A percentile compares a stretch with the other conserved stretches of the same genome.
phyloP scores from a whole-genome alignment of 2,329 filamentous ascomycete species.

The Claviceps sp. region DNA sequence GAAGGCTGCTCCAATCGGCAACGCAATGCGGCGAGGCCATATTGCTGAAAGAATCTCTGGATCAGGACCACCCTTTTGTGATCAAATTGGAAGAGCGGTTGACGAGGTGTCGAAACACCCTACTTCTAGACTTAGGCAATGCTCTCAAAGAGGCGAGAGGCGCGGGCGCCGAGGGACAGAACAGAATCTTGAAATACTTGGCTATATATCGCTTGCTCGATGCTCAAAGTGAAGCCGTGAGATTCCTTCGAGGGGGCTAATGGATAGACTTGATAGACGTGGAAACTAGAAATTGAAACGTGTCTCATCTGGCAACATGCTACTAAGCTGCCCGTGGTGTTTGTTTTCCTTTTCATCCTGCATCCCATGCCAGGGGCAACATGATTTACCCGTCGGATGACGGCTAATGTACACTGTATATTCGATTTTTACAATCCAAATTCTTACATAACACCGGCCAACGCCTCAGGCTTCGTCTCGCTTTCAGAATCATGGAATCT shows the following conservation, averaged over 20 bases:
- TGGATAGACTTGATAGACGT: not conserved
- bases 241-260: conserved; percentile 28
- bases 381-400: conserved; percentile 13
- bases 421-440: not conserved
- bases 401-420: conserved; percentile 26
- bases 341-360: not conserved
- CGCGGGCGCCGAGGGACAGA: conserved; percentile 28
- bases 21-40: conserved; percentile 30
- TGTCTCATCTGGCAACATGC: conserved; percentile 16
- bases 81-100: conserved; percentile 39
- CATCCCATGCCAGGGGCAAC: not conserved
- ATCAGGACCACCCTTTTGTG: conserved; percentile 34
- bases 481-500: conserved; percentile 53
- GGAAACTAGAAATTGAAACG: not conserved
- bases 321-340: conserved; percentile 5
- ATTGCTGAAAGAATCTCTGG: conserved; percentile 29
- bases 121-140: conserved; percentile 40
- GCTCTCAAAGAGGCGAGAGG: conserved; percentile 32
- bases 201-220: conserved; percentile 38
- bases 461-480: conserved; percentile 35
- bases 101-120: conserved; percentile 38
- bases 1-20: conserved; percentile 32
- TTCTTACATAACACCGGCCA: conserved; percentile 41
- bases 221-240: conserved; percentile 39
- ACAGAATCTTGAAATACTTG: conserved; percentile 36